Evolutionary conservation across 108 stramenopile species (phyloP), one percentile per base, ranked within the genome.

Genomic region (Fistulifera pelliculosa): DNA sequence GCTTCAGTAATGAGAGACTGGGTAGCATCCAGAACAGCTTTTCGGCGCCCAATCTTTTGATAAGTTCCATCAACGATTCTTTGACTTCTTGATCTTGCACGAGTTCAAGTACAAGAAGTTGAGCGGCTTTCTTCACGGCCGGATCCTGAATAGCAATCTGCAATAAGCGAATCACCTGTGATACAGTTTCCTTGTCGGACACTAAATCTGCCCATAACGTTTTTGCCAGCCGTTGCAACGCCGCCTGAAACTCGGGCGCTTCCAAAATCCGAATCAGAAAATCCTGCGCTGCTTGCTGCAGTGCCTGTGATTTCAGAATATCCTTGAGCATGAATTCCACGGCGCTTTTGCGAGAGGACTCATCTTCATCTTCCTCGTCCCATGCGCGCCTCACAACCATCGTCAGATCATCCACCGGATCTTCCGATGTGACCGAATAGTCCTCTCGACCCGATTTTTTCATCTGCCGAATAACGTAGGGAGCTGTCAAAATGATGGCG

Each of bases 121-220:
- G 65, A 27, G 79, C 73, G 14, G 82, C 76, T 17, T 56, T 54
- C 56, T 83, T 71, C 12, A 87, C 74, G 31, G 58, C 47, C 57
- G 81, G 68, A 76, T 82, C 79, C 57, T 81, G 73, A 44, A 90
- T 76, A 7, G 78, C 83, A 53, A 66, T 62, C 17, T 82, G 62
- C 44, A 86, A 55, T 47, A 90, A 48, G 13, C 81, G 71, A 21
- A 84, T 68, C 13, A 90, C 58, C 64, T 90, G 85, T 39, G 63
- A 41, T 16, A 74, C 38, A 28, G 89, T 90, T 54, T 85, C 83
- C 1, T 77, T 74, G 60, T 90, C 89, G 12, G 73, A 60, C 14
- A 86, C 52, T 27, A 90, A 58, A 58, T 90, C 85, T n/a, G 76
- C 50, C 79, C 80, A 82, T 11, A 90, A 54, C 61, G 77, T 77